phyloP scores from a whole-genome alignment of 148 eudicot genomes.

The Dysphania ambrosioides region DNA sequence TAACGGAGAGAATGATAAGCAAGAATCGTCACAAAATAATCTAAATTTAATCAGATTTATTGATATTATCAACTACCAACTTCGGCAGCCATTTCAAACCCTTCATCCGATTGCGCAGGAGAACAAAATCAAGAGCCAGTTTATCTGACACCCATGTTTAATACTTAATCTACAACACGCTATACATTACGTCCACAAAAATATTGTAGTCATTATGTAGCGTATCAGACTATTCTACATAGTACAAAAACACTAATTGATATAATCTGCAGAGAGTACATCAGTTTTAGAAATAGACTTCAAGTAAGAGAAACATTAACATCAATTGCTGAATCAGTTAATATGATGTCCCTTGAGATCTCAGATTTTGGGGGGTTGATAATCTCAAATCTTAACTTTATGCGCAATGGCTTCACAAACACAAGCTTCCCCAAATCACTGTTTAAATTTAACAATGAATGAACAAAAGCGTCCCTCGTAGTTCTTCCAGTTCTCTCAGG shows the following conservation, averaged over 20 bases:
- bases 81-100: neutral
- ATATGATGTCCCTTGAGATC: constrained; percentile 45
- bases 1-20: no score
- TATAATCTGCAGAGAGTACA: neutral
- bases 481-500: constrained; percentile 25
- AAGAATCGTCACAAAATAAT: neutral
- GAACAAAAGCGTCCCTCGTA: constrained; percentile 36
- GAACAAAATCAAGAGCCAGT: neutral
- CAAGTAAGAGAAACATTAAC: constrained; percentile 53
- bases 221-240: neutral
- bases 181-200: neutral
- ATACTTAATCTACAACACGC: no score
- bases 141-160: no score
- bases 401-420: constrained; percentile 59
- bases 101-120: neutral
- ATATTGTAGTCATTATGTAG: neutral
- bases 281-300: neutral
- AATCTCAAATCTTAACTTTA: constrained; percentile 53
- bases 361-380: constrained; percentile 63
- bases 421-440: constrained; percentile 55
- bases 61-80: neutral
- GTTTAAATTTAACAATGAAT: constrained; percentile 41
- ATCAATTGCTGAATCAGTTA: constrained; percentile 63
- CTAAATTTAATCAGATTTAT: neutral
- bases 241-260: neutral